phyloP scores from a whole-genome alignment of 1,139 yeast genomes.

The Geotrichum histeridarum region DNA sequence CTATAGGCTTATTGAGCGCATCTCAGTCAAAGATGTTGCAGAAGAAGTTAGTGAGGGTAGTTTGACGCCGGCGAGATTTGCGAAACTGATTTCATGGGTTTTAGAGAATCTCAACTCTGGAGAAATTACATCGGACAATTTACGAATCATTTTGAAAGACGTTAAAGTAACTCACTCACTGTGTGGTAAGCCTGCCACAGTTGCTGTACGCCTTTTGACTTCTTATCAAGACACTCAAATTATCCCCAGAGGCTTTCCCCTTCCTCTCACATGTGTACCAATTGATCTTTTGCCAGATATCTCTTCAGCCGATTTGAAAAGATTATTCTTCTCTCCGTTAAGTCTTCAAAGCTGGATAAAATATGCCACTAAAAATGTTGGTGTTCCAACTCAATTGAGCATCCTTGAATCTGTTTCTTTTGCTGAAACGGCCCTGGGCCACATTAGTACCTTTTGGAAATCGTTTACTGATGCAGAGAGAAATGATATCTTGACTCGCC shows the following conservation, averaged over 20 bases:
- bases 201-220: slow-evolving; percentile 26
- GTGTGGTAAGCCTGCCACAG: background rate
- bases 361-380: slow-evolving; percentile 22
- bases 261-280: slow-evolving; percentile 31
- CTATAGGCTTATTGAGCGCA: slow-evolving; percentile 26
- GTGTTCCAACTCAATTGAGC: slow-evolving; percentile 23
- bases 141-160: slow-evolving; percentile 17
- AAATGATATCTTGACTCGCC: slow-evolving; percentile 20
- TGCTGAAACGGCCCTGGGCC: slow-evolving; percentile 30
- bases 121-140: slow-evolving; percentile 9
- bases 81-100: slow-evolving; percentile 26
- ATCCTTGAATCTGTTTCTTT: slow-evolving; percentile 28
- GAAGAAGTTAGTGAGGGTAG: slow-evolving; percentile 31
- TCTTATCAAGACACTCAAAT: slow-evolving; percentile 29
- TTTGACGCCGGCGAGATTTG: slow-evolving; percentile 23
- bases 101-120: slow-evolving; percentile 18
- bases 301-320: slow-evolving; percentile 21
- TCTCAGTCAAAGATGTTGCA: slow-evolving; percentile 30
- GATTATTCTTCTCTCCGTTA: slow-evolving; percentile 32
- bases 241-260: slow-evolving; percentile 30
- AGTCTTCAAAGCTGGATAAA: slow-evolving; percentile 30
- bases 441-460: slow-evolving; percentile 31
- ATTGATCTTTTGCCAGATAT: slow-evolving; percentile 1
- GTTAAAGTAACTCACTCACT: slow-evolving; percentile 22
- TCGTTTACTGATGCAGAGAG: slow-evolving; percentile 20